Percentiles rank a stretch among this genome's conserved stretches.
phyloP scores from a whole-genome alignment of 1,284 basidiomycete species.

The Irpex rosettiformis region DNA sequence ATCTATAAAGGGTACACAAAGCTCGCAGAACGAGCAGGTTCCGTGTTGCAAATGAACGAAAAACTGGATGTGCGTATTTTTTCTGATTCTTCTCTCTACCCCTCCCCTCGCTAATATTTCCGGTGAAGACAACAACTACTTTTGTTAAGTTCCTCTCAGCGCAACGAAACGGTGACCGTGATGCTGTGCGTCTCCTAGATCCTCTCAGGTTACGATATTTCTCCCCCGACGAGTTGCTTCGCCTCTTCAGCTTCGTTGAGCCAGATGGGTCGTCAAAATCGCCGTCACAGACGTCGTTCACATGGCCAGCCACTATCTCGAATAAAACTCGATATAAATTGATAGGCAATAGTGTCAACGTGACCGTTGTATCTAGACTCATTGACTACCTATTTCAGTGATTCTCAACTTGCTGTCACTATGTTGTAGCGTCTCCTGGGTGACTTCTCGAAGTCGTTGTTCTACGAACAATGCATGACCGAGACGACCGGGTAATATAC shows the following conservation, averaged over 20 bases:
- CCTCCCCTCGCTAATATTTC: not conserved
- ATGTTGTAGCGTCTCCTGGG: not conserved
- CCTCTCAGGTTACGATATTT: conserved; percentile 68
- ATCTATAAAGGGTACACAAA: conserved; percentile 59
- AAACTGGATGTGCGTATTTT: conserved; percentile 51
- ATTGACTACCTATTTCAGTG: conserved; percentile 48
- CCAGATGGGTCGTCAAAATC: conserved; percentile 20
- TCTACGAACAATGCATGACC: not conserved
- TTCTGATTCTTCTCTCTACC: not conserved
- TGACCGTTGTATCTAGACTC: conserved; percentile 57
- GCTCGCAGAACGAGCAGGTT: conserved; percentile 71
- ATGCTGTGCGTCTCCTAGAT: conserved; percentile 51
- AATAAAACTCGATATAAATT: conserved; percentile 67
- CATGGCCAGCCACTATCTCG: conserved; percentile 59
- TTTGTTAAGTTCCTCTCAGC: conserved; percentile 57
- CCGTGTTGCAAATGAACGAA: conserved; percentile 69
- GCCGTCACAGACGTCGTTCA: conserved; percentile 33
- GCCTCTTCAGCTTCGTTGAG: conserved; percentile 57
- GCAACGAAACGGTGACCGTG: conserved; percentile 34
- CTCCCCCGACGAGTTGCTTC: conserved; percentile 64
- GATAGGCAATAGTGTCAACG: conserved; percentile 80
- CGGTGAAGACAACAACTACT: conserved; percentile 51
- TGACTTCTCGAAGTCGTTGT: not conserved
- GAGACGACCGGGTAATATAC: too few relatives aligned
- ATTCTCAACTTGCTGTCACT: not conserved